These are phyloP conservation scores for Lipomyces lipofer DNA, from an alignment of 805 yeast genomes.

Conservation along the genomic window DNA sequence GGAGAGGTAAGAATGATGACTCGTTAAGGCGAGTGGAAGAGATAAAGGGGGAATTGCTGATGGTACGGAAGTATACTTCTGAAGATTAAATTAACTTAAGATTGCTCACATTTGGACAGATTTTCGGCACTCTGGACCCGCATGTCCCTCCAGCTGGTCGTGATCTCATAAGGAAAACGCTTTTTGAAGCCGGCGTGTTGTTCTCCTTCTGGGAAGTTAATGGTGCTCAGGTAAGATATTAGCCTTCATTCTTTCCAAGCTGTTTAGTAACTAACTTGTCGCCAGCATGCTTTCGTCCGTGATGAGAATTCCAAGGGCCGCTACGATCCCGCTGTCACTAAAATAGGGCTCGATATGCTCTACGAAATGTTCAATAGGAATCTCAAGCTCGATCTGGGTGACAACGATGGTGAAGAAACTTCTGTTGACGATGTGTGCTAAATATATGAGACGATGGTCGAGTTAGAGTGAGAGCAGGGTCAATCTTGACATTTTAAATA, in stretches of 20 bases:
- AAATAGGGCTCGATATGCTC: conserved; percentile 64
- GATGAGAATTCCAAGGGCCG: conserved; percentile 80
- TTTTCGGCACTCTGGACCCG: conserved; percentile 76
- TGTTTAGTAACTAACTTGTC: background rate
- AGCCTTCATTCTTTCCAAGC: background rate
- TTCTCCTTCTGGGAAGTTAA: conserved; percentile 72
- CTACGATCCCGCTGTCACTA: conserved; percentile 75
- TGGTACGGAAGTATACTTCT: too few species aligned
- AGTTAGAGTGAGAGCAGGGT: too few species aligned
- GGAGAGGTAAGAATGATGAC: conserved; percentile 64
- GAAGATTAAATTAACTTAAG: background rate
- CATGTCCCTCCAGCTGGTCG: conserved; percentile 80
- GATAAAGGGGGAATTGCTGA: conserved; percentile 57
- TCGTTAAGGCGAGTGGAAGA: conserved; percentile 58
- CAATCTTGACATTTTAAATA: too few species aligned
- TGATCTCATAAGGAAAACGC: conserved; percentile 61
- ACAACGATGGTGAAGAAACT: conserved; percentile 51
- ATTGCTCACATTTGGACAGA: conserved; percentile 30
- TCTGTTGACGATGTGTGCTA: conserved; percentile 67
- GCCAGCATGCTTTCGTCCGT: conserved; percentile 76
- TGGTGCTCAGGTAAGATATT: conserved; percentile 50
- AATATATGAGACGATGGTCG: background rate
- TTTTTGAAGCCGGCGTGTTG: conserved; percentile 60
- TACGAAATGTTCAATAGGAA: conserved; percentile 69
- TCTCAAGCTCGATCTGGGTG: conserved; percentile 67